Evolutionary conservation across 2,329 filamentous ascomycete species (phyloP).

Genomic region (Sclerotiophoma versabilis): DNA sequence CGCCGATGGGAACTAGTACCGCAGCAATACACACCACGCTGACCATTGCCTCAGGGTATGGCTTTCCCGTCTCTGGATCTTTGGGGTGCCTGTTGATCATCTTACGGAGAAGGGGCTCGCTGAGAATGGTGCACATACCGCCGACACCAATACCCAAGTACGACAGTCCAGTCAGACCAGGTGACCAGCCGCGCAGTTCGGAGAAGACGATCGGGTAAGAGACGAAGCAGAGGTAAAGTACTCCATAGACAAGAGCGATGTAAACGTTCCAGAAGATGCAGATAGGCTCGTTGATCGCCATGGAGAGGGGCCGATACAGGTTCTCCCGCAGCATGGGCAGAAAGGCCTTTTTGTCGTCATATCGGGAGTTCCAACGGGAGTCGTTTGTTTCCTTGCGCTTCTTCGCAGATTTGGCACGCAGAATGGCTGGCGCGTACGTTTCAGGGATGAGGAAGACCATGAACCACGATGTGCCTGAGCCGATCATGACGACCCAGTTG

Average conservation of each 20-base stretch:
- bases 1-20: slow-evolving; percentile 75
- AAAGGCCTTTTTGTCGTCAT: slow-evolving; percentile 75
- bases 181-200: slow-evolving; percentile 76
- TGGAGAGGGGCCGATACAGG: slow-evolving; percentile 76
- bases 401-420: slow-evolving; percentile 73
- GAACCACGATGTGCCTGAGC: slow-evolving; percentile 67
- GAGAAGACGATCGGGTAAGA: slow-evolving; percentile 87
- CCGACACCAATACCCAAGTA: slow-evolving; percentile 77
- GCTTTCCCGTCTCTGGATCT: slow-evolving; percentile 76
- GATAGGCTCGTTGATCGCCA: slow-evolving; percentile 84
- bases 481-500: slow-evolving; percentile 72
- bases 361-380: slow-evolving; percentile 77
- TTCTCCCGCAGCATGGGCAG: slow-evolving; percentile 74
- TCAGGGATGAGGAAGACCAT: slow-evolving; percentile 69
- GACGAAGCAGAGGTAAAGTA: slow-evolving; percentile 89
- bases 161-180: slow-evolving; percentile 75
- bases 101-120: slow-evolving; percentile 73
- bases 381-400: slow-evolving; percentile 78
- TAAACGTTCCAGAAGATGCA: slow-evolving; percentile 80
- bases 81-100: slow-evolving; percentile 79
- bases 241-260: slow-evolving; percentile 80
- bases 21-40: slow-evolving; percentile 80
- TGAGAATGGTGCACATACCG: slow-evolving; percentile 57
- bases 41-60: slow-evolving; percentile 80
- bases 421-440: slow-evolving; percentile 76